Conservation (phyloP, 768 basidiomycete species). For the Rickenella mellea region DNA sequence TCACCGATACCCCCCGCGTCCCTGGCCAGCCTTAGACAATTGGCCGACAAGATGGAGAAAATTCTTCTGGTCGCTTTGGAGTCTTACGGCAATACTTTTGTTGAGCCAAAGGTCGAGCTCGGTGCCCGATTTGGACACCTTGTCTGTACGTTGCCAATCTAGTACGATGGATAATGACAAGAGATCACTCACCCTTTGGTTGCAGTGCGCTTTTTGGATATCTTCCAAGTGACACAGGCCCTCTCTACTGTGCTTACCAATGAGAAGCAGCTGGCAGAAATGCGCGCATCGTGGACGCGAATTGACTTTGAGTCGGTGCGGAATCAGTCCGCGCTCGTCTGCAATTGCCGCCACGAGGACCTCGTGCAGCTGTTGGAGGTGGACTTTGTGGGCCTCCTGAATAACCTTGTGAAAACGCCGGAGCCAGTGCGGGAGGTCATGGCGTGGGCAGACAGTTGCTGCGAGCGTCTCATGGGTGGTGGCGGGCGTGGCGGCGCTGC, state of each 20-base stretch:
- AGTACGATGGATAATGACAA: too few species aligned
- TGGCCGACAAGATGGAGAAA: conserved; percentile 90
- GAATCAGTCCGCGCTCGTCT: conserved; percentile 87
- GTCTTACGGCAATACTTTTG: conserved; percentile 79
- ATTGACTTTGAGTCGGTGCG: conserved; percentile 87
- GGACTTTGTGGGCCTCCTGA: conserved; percentile 73
- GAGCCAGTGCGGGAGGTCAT: conserved; percentile 84
- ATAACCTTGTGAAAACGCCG: conserved; percentile 55
- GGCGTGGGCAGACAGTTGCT: conserved; percentile 88
- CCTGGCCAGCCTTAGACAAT: conserved; percentile 61
- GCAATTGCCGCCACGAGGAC: conserved; percentile 88
- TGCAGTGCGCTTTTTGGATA: conserved; percentile 82
- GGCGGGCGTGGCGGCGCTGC: conserved; percentile 37
- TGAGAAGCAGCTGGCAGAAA: conserved; percentile 75
- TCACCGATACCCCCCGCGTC: conserved; percentile 62
- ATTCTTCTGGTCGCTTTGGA: conserved; percentile 74
- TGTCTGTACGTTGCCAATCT: conserved; percentile 50
- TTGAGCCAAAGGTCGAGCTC: conserved; percentile 85
- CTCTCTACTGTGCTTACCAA: conserved; percentile 82
- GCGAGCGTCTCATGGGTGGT: conserved; percentile 70
- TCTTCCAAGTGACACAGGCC: conserved; percentile 87
- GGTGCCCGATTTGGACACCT: conserved; percentile 88
- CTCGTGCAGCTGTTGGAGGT: conserved; percentile 78
- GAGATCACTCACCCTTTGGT: too few species aligned
- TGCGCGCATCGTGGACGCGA: conserved; percentile 82